phyloP scores from a whole-genome alignment of 2,329 filamentous ascomycete genomes.

The Hypoxylon sp. region DNA sequence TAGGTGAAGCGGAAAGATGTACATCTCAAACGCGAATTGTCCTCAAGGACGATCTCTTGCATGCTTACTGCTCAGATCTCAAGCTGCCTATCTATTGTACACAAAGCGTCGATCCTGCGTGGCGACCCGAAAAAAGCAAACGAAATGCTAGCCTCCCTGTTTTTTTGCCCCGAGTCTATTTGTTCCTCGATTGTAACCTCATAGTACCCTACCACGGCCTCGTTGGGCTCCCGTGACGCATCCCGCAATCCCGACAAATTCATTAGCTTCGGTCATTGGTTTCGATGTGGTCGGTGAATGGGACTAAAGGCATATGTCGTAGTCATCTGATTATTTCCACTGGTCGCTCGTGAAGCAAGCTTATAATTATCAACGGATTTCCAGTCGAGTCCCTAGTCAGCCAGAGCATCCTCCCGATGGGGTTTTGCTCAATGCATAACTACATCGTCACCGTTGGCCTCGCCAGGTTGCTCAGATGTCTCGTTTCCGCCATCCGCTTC shows the following conservation, averaged over 20 bases:
- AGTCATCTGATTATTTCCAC: background rate
- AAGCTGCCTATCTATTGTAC: constrained; percentile 21
- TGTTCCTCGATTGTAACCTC: background rate
- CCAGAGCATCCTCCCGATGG: background rate
- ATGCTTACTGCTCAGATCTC: constrained; percentile 5
- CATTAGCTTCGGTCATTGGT: background rate
- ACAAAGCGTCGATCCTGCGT: constrained; percentile 3
- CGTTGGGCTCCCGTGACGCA: background rate
- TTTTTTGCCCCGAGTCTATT: constrained; percentile 5
- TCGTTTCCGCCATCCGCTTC: constrained; percentile 32
- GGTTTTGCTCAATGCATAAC: constrained; percentile 28
- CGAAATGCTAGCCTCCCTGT: constrained; percentile 12
- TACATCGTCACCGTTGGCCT: constrained; percentile 22
- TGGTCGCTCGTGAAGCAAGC: background rate
- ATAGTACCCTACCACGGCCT: background rate
- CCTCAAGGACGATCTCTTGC: constrained; percentile 7
- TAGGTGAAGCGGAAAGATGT: background rate
- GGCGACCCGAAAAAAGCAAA: constrained; percentile 7
- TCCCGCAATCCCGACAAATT: background rate
- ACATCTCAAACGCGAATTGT: constrained; percentile 3
- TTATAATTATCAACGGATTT: background rate
- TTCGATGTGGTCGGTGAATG: background rate
- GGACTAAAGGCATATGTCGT: background rate
- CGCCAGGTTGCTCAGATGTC: constrained; percentile 6
- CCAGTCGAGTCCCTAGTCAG: constrained; percentile 2